Evolutionary conservation across 495 filamentous ascomycete species (phyloP), one percentile per base, ranked within the genome.

Genomic region (Neurospora sp.): DNA sequence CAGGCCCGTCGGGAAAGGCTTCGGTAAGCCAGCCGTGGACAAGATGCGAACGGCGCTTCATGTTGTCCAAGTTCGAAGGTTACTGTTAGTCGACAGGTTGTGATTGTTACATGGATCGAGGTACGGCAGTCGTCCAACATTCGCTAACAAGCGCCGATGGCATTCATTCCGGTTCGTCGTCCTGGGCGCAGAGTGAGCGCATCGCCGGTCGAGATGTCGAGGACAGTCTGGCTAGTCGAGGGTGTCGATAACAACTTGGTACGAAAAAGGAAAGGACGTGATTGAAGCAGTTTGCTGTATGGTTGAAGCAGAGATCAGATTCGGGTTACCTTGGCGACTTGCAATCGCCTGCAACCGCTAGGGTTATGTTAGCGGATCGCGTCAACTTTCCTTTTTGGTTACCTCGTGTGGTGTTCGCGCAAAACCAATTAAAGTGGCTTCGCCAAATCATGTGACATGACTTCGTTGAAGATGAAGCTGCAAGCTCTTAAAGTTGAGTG

Each of bases 401-500:
- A 14, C 0, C 53, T 66, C 31, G 27, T 20, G 70, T 35, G 22
- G 41, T 59, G 53, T 71, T 68, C 18, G 70, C 42, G 70, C 39
- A 69, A 71, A 75, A 72, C 70, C 75, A 74, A 76, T 80, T 77
- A 75, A 76, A 76, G 7, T 14, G 3, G 68, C 14, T 16, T 27
- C 78, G 75, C 79, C 77, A 41, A 41, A 69, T 81, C 79, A 81
- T 70, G 53, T 81, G 79, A 76, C 44, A 38, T 27, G 0, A 40
- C 27, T 20, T 27, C 27, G 27, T 31, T 69, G 10, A 53, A 53
- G 20, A 53, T 3, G 1, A 40, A 66, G 35, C 35, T 37, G 70
- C 70, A 44, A 69, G 40, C 40, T 69, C 35, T 66, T 35, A 4
- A 66, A 35, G 5, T 61, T 1, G 0, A 14, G 48, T 59, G 48